Base-by-base conservation (phyloP, 225 moss, liverwort and hornwort species). In the Polytrichum commune region DNA sequence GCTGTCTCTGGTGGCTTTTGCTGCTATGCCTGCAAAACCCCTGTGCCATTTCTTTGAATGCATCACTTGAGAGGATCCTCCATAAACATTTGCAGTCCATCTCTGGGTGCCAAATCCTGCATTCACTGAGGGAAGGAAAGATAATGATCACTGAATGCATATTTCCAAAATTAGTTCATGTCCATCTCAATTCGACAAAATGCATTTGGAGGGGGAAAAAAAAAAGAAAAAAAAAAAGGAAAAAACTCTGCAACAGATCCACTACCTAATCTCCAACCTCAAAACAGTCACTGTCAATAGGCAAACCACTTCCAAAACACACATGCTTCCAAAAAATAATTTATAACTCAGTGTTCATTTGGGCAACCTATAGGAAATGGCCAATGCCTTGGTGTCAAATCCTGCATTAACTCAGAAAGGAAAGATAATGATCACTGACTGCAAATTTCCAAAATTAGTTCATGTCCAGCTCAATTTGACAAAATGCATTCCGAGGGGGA, bases 1-100 rank as follows among this genome's bases (percentile, higher is more conserved):
- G 29, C 57, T 55, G 72, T 82, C 83, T 63, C 87, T 83, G 26
- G 27, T 60, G 53, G 71, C 77, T 69, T 75, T 82, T 6, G 82
- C 69, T 66, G 78, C 76, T 32, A 70, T 19, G 27, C 62, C 80
- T 69, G 82, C 76, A 70, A 87, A 77, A 55, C 75, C 53, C 74
- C 89, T 75, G 16, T 8, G 62, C 66, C 65, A 72, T 67, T 74
- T 33, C 63, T 54, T 62, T 69, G 65, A 66, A 67, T 33, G 68
- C 64, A 64, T 73, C 70, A 77, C 67, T 54, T 73, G 68, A 67
- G 76, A 74, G 29, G 74, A 73, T 53, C 56, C 70, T 56, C 63
- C 72, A 58, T 56, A 32, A 60, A 73, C 35, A 56, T 69, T 68
- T 35, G 33, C 22, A 7, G 68, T 61, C 74, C 79, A 69, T 72